Evolutionary conservation across 345 rosid genomes (phyloP).

Genomic region (Triadica sebifera): DNA sequence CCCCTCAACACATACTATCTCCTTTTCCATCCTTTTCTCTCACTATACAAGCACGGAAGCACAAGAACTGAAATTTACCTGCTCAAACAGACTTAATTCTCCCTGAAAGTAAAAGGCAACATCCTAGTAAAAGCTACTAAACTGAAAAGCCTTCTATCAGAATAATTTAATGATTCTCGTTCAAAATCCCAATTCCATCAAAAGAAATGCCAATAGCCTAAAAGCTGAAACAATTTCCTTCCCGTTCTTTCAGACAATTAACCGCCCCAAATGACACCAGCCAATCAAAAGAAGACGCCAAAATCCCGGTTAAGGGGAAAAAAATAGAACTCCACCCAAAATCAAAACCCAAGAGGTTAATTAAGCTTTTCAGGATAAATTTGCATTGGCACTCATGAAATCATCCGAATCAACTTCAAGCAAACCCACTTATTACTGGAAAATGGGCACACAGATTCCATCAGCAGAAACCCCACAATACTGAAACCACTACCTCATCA

Average conservation of each 20-base stretch:
- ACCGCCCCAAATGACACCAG: slow-evolving; percentile 12
- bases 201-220: slow-evolving; percentile 13
- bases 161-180: slow-evolving; percentile 2
- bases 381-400: slow-evolving; percentile 7
- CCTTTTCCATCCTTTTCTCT: slow-evolving; percentile 49
- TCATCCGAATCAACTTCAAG: slow-evolving; percentile 16
- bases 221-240: slow-evolving; percentile 5
- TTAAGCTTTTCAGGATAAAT: not conserved
- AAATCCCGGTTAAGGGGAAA: not conserved
- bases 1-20: slow-evolving; percentile 23
- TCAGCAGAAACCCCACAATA: slow-evolving; percentile 28
- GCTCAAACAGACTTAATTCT: slow-evolving; percentile 19
- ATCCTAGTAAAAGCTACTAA: slow-evolving; percentile 17
- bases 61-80: not conserved
- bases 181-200: slow-evolving; percentile 14
- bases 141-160: slow-evolving; percentile 5
- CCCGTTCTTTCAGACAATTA: slow-evolving; percentile 11
- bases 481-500: slow-evolving; percentile 17
- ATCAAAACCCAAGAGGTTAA: slow-evolving; percentile 12
- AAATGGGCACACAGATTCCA: slow-evolving; percentile 10
- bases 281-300: not conserved
- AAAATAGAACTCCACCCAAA: not conserved
- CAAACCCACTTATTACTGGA: slow-evolving; percentile 7
- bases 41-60: slow-evolving; percentile 16
- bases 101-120: slow-evolving; percentile 10